Evolutionary conservation across 371 early-diverging fungal species (phyloP), one percentile per base, ranked within the genome.

Genomic region (Funneliformis caledonium): DNA sequence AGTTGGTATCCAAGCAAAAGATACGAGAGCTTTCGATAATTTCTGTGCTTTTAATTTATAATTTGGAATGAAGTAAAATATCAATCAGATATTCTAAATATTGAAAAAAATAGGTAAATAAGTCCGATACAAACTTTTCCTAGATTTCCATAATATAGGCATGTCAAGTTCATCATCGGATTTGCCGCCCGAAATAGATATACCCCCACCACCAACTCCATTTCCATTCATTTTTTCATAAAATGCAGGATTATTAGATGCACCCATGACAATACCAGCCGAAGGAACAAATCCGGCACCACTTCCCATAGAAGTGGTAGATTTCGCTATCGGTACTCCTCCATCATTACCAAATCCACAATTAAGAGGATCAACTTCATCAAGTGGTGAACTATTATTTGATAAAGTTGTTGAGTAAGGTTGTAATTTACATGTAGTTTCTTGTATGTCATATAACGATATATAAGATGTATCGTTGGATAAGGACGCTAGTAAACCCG

Each of bases 371-470:
- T 68, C 43, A 19, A 70, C 12, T 11, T 22, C 45, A 9, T 48
- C 47, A 3, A 19, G 47, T 14, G 68, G 19, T 43, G 37, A 73
- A 60, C 59, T 43, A 4, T 59, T 59, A 75, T 75, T 60, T 43
- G 42, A 47, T 47, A 47, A 47, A 47, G 47, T 68, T 4, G 42
- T 42, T 10, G 72, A 72, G 50, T 9, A 72, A 50, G 19, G 31
- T 73, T 16, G 52, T 16, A 31, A 10, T 67, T 65, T 77, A 33
- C 12, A 26, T 6, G 84, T 85, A 43, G 84, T 88, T 61, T 92
- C 92, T 78, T 92, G 89, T 56, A 94, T 87, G 81, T 94, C 90
- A 91, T 92, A 94, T 10, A 94, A 76, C 69, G 89, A 86, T 45
- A 94, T 81, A 60, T 82, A 84, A 2, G 83, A 56, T 2, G 91